phyloP scores from a whole-genome alignment of 768 basidiomycete genomes.

The Lanmaoa rubissima region DNA sequence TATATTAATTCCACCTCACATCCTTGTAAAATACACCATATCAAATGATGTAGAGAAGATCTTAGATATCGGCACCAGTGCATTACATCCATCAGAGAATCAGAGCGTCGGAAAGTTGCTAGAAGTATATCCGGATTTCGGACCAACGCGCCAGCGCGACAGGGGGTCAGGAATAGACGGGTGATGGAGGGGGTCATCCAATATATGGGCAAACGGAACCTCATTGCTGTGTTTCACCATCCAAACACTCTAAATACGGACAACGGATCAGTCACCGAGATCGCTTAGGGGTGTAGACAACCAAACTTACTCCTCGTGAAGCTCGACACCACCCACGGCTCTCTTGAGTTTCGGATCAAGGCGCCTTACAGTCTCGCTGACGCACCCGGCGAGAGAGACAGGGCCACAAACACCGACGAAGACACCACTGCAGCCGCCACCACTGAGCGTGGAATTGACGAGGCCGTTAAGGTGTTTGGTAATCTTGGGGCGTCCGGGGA shows the following conservation, averaged over 20 bases:
- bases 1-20: too few relatives aligned
- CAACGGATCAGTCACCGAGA: not conserved
- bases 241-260: slow-evolving; percentile 7
- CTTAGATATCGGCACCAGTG: not conserved
- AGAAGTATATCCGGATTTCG: not conserved
- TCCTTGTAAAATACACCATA: not conserved
- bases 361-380: slow-evolving; percentile 30
- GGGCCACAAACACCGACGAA: slow-evolving; percentile 46
- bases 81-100: not conserved
- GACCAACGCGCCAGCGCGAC: not conserved
- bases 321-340: slow-evolving; percentile 38
- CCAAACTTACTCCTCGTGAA: slow-evolving; percentile 37
- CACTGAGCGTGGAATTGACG: slow-evolving; percentile 38
- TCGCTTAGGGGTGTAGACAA: slow-evolving; percentile 6
- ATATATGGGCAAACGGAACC: not conserved
- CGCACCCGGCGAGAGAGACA: slow-evolving; percentile 31
- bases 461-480: slow-evolving; percentile 44
- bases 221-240: slow-evolving; percentile 1
- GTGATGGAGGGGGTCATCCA: too few relatives aligned
- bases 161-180: not conserved
- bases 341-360: slow-evolving; percentile 29
- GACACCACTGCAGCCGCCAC: slow-evolving; percentile 36
- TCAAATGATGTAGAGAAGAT: not conserved
- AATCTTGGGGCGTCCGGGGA: slow-evolving; percentile 53
- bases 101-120: not conserved